Evolutionary conservation across 176 grass and related monocot genomes (phyloP), one percentile per base, ranked within the genome.

Genomic region (Rhynchospora breviuscula): DNA sequence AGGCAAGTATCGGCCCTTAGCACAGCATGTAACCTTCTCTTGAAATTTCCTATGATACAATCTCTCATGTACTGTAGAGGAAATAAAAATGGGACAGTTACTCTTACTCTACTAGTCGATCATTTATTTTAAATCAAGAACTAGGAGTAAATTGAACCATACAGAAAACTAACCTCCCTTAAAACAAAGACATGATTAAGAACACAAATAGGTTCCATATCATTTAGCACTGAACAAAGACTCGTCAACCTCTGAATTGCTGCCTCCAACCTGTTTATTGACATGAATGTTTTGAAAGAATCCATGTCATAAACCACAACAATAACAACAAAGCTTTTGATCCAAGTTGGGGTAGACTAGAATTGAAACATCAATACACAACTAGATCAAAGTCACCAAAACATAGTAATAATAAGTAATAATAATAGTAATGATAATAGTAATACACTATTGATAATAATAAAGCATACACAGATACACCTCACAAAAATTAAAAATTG

Each of bases 131-230:
- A 83, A 84, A 56, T 84, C 44, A 83, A 84, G 26, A 66, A 67
- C 13, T 54, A 77, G 29, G 54, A 76, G 3, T 40, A 40, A 56
- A 77, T 33, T 77, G 73, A 77, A 54, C 48, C 13, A 33, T 77
- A 33, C 53, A 56, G 51, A 77, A 47, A 54, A 2, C 84, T 67
- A 85, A 95, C 95, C 95, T 98, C 95, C 8, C 95, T 89, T 58
- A 98, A 89, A 88, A 98, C 89, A 88, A 98, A 98, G 87, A 98
- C 95, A 90, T 98, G 95, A 81, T 98, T 98, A 69, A 95, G 92
- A 83, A 98, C 95, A 91, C 95, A 91, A 79, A 98, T 91, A 86
- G 95, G 95, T 87, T 98, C 95, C 95, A 98, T 98, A 26, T 98
- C 95, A 93, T 98, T 98, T 85, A 98, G 85, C 82, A 98, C 95